Evolutionary conservation across 176 grass and related monocot species (phyloP).

Genomic region (Chrysopogon serrulatus): DNA sequence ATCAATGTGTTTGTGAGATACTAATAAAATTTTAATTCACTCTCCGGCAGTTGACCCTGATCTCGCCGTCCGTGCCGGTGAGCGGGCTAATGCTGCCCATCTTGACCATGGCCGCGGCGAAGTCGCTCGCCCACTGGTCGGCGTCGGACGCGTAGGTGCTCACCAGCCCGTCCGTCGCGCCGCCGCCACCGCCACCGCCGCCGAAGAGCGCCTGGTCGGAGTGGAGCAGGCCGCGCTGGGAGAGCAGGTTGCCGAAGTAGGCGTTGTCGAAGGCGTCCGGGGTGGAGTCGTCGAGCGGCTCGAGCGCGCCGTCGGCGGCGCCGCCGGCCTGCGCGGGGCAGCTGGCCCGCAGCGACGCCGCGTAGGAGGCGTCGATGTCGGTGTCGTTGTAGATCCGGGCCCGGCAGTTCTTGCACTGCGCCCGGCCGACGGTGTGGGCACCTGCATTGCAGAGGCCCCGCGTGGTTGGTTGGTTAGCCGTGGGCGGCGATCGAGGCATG

Average conservation of each 20-base stretch:
- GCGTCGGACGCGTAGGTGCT: conserved; percentile 10
- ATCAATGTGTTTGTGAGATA: neutral
- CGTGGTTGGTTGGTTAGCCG: neutral
- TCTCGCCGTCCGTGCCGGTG: conserved; percentile 33
- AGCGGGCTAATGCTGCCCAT: conserved; percentile 37
- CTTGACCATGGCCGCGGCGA: conserved; percentile 43
- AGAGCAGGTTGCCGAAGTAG: conserved; percentile 41
- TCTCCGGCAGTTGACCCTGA: conserved; percentile 42
- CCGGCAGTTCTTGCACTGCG: conserved; percentile 55
- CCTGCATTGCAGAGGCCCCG: conserved; percentile 24
- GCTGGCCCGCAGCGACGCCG: conserved; percentile 13
- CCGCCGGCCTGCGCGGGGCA: conserved; percentile 51
- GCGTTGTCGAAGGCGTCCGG: conserved; percentile 50
- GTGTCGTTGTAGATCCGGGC: conserved; percentile 66
- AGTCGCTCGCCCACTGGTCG: conserved; percentile 19
- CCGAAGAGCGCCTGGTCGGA: conserved; percentile 59
- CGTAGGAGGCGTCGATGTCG: conserved; percentile 47
- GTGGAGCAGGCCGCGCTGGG: conserved; percentile 33
- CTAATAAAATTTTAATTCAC: conserved; percentile 16
- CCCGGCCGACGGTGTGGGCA: conserved; percentile 74
- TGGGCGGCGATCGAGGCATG: neutral
- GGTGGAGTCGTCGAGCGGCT: conserved; percentile 31
- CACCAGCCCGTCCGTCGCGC: conserved; percentile 23
- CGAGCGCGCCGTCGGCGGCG: conserved; percentile 12
- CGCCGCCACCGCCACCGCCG: conserved; percentile 22